Conservation (phyloP, 2,329 filamentous ascomycete genomes). For the Phialemoniopsis sp. region DNA sequence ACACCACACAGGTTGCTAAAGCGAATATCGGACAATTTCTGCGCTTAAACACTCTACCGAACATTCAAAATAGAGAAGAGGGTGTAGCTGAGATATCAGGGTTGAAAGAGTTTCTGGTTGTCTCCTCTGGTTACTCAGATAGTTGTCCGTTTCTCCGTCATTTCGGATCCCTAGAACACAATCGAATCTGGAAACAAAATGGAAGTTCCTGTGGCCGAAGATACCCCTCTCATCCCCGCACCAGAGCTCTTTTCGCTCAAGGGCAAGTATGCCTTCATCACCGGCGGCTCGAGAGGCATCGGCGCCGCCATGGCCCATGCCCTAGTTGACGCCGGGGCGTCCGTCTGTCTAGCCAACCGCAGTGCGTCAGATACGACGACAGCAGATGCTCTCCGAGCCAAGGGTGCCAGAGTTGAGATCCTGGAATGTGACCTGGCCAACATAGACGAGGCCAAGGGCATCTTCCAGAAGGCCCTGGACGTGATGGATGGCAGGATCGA, state of each 20-base stretch:
- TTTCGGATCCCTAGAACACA: no score
- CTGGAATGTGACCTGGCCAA: neutral
- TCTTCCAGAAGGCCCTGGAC: neutral
- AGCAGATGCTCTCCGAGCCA: neutral
- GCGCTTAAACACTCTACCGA: no score
- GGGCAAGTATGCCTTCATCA: slow-evolving; percentile 2
- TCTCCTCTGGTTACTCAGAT: no score
- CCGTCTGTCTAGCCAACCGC: neutral
- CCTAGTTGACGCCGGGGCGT: neutral
- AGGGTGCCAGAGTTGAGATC: neutral
- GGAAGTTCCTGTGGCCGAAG: no score
- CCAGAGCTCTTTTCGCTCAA: slow-evolving; percentile 1
- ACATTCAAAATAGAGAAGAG: no score
- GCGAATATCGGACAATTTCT: no score
- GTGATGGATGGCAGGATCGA: slow-evolving; percentile 1
- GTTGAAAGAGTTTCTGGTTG: no score
- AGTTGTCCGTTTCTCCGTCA: no score
- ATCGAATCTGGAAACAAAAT: no score
- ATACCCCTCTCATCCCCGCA: neutral
- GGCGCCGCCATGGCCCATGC: slow-evolving; percentile 2
- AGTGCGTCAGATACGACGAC: neutral
- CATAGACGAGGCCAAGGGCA: neutral
- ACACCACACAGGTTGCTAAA: no score
- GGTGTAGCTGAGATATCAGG: no score
- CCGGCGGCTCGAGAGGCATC: slow-evolving; percentile 1